Conservation (phyloP, 2,329 filamentous ascomycete genomes). For the Orbilia blumenaviensis region DNA sequence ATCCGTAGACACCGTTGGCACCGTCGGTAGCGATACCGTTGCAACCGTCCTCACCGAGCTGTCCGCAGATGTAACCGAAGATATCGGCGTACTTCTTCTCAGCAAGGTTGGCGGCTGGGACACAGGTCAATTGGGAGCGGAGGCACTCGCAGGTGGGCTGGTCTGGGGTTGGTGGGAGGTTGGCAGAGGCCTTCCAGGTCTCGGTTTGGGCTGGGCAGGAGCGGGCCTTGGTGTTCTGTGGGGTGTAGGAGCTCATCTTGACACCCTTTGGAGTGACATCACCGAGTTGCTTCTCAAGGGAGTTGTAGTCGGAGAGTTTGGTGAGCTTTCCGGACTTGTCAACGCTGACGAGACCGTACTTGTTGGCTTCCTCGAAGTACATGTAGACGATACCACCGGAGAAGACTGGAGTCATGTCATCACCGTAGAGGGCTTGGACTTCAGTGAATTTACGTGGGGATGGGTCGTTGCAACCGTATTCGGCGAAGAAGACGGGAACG, state of each 20-base stretch:
- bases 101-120: constrained; percentile 69
- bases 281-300: constrained; percentile 75
- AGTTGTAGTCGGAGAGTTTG: constrained; percentile 77
- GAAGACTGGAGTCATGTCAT: constrained; percentile 85
- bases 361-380: constrained; percentile 91
- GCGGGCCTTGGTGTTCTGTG: constrained; percentile 74
- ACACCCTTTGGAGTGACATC: constrained; percentile 74
- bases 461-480: constrained; percentile 87
- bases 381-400: constrained; percentile 98
- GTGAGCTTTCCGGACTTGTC: constrained; percentile 68
- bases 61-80: constrained; percentile 76
- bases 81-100: constrained; percentile 71
- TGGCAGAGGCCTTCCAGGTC: constrained; percentile 75
- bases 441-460: constrained; percentile 83
- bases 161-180: constrained; percentile 85
- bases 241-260: constrained; percentile 73
- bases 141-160: constrained; percentile 84
- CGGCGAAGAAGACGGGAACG: constrained; percentile 96
- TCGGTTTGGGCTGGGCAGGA: constrained; percentile 74
- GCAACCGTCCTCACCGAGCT: constrained; percentile 66
- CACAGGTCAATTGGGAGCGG: constrained; percentile 76
- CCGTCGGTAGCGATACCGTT: constrained; percentile 74
- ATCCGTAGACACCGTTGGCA: constrained; percentile 75
- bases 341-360: constrained; percentile 81
- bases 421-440: constrained; percentile 79